Evolutionary conservation across 176 grass and related monocot genomes (phyloP), one percentile per base, ranked within the genome.

Genomic region (Lolium perenne): DNA sequence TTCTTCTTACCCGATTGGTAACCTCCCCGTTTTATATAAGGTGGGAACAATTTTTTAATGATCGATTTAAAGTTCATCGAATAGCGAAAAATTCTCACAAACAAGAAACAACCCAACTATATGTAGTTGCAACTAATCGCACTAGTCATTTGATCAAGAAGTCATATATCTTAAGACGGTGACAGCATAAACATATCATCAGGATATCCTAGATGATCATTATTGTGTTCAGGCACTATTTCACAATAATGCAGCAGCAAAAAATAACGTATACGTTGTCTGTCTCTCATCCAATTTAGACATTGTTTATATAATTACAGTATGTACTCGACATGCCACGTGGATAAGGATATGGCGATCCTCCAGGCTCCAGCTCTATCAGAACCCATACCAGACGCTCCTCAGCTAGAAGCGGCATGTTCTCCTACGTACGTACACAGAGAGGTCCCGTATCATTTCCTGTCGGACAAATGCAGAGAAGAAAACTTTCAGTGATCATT

Each of bases 391-490:
- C 63, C 26, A 66, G 13, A 54, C 10, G 63, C 53, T 77, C 79
- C 43, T 48, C 18, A 38, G 40, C n/a, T 48, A 48, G 41, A 59
- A 67, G 56, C 25, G 74, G 67, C 51, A 69, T 9, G 21, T 87
- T 80, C 14, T 50, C 81, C 51, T 38, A 58, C 15, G 29, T 35
- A 81, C 76, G 85, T 81, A 88, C 82, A 81, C 50, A 77, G 16
- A 53, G 70, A 66, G 71, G 10, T 9, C 10, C 51, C 50, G 8
- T 81, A 29, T 91, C 81, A 91, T 88, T 91, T 91, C 89, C 89
- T 91, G 89, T 63, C 51, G 63, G 14, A 78, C 4, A 43, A 20
- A 77, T 11, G 16, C 68, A 91, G 66, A 29, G 26, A 29, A 87
- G 48, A 87, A 55, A 87, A 80, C 0, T 38, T 64, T 91, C 60